A percentile compares a stretch with the other conserved stretches of the same genome.
Conservation (phyloP, 352 stramenopile species). For the Plasmopara halstedii region DNA sequence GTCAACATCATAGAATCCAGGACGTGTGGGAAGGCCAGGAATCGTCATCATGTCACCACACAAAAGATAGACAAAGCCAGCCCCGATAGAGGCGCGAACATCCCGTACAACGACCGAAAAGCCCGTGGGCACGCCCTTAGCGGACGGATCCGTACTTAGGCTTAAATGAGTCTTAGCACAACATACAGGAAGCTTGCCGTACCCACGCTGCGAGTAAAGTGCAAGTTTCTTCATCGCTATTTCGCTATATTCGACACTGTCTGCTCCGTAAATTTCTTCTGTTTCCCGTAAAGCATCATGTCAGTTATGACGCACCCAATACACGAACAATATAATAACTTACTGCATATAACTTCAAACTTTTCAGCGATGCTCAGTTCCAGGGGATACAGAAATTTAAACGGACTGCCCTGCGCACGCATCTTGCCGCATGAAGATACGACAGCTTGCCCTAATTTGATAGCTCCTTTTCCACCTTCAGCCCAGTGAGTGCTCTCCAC, state of each 20-base stretch:
- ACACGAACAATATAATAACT: slow-evolving; percentile 41
- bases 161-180: slow-evolving; percentile 99
- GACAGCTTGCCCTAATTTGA: slow-evolving; percentile 90
- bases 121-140: slow-evolving; percentile 92
- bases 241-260: slow-evolving; percentile 92
- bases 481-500: slow-evolving; percentile 90
- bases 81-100: slow-evolving; percentile 92
- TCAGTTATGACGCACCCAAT: neutral
- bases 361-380: slow-evolving; percentile 91
- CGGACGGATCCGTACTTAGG: slow-evolving; percentile 90
- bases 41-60: slow-evolving; percentile 99
- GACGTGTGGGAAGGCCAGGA: slow-evolving; percentile 95
- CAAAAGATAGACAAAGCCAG: slow-evolving; percentile 94
- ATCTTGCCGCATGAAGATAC: slow-evolving; percentile 83
- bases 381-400: slow-evolving; percentile 95
- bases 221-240: slow-evolving; percentile 91
- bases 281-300: too few relatives aligned
- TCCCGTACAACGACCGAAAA: slow-evolving; percentile 94
- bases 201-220: slow-evolving; percentile 81
- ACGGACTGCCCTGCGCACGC: slow-evolving; percentile 66
- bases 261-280: slow-evolving; percentile 96
- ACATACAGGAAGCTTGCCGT: slow-evolving; percentile 87
- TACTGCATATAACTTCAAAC: slow-evolving; percentile 93
- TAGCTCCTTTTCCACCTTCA: slow-evolving; percentile 79
- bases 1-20: slow-evolving; percentile 98